Evolutionary conservation across 1,284 basidiomycete genomes (phyloP).

Genomic region (Ganoderma resinaceum): DNA sequence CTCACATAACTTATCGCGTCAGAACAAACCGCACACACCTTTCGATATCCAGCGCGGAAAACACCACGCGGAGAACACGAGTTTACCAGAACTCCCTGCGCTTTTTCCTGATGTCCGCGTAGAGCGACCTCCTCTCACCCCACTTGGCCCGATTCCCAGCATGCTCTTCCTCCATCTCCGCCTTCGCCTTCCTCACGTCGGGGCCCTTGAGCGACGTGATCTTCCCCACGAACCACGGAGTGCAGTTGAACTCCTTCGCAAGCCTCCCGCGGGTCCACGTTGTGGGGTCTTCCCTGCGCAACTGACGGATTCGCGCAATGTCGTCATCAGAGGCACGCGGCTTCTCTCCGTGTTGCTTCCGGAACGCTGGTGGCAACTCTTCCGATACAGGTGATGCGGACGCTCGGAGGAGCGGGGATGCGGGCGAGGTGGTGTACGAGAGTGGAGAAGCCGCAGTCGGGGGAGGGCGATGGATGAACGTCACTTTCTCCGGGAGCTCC

Average conservation of each 20-base stretch:
- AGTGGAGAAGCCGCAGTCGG: slow-evolving; percentile 73
- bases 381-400: slow-evolving; percentile 43
- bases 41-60: neutral
- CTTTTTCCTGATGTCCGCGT: slow-evolving; percentile 42
- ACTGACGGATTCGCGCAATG: slow-evolving; percentile 60
- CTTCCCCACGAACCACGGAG: slow-evolving; percentile 44
- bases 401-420: slow-evolving; percentile 67
- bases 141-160: slow-evolving; percentile 40
- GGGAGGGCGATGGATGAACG: slow-evolving; percentile 81
- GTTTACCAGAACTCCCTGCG: slow-evolving; percentile 47
- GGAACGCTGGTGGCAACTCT: slow-evolving; percentile 52
- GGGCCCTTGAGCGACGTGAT: slow-evolving; percentile 40
- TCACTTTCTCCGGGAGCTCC: slow-evolving; percentile 62
- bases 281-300: slow-evolving; percentile 51
- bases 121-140: slow-evolving; percentile 45
- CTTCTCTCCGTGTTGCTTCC: slow-evolving; percentile 40
- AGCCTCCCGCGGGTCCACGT: slow-evolving; percentile 43
- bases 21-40: neutral
- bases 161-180: slow-evolving; percentile 40
- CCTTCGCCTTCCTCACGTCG: slow-evolving; percentile 35
- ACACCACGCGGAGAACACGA: neutral
- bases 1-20: neutral
- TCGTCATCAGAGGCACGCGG: slow-evolving; percentile 57
- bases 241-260: slow-evolving; percentile 47
- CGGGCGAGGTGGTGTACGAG: slow-evolving; percentile 70